Evolutionary conservation across 1,139 yeast genomes (phyloP), one percentile per base, ranked within the genome.

Genomic region (Zygosaccharomyces sapae): DNA sequence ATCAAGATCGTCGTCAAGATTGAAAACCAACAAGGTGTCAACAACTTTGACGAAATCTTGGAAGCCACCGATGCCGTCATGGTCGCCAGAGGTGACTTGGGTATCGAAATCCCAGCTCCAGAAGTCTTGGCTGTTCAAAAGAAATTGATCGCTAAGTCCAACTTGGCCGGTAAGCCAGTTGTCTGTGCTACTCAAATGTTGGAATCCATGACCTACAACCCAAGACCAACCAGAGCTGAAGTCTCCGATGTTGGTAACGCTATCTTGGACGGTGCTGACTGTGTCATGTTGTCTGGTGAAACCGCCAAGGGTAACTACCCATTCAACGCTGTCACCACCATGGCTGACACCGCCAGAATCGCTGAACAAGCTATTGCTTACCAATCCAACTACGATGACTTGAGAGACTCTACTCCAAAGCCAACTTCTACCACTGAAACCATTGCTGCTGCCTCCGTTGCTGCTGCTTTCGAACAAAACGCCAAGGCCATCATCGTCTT

Each of bases 1-100:
- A 87, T 92, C 71, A 94, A 92, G 79, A 89, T 92, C 73, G 89
- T 92, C 64, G 85, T 90, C 70, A 92, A 92, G 81, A 90, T 92
- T 70, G 99, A 92, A 79, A 90, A 89, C 79, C 97, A 90, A 77
- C 99, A 92, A 76, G 99, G 99, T 79, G 97, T 92, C 67, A 89
- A 92, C 84, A 92, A 92, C 83, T 92, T 92, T 70, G 98, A 92
- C 72, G 97, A 88, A 56, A 92, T 92, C 68, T 83, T 92, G 70
- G 72, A 71, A 65, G 95, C 83, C 72, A 92, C 98, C 55, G 98
- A 94, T 70, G 99, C 97, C 79, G 97, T 92, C 68, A 92, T 92
- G 98, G 97, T 92, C 70, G 99, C 99, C 65, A 84, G 99, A 76
- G 99, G 98, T 79, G 98, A 94, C 71, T 81, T 92, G 69, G 99